Evolutionary conservation across 2,329 filamentous ascomycete species (phyloP).

Genomic region (Talaromyces amestolkiae): DNA sequence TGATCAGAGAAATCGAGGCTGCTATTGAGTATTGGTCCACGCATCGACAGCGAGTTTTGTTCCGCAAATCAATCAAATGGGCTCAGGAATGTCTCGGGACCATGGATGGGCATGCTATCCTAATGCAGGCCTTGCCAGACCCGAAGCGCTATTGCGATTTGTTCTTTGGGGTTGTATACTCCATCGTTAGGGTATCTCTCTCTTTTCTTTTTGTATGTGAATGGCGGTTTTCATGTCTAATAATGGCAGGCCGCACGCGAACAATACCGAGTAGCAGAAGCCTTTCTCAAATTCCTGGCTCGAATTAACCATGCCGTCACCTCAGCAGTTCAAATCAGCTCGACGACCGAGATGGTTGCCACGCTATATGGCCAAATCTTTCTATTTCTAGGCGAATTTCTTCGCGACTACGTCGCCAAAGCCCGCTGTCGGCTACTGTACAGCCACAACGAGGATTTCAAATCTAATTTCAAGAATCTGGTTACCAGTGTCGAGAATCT

Average conservation of each 20-base stretch:
- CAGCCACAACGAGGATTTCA: constrained; percentile 36
- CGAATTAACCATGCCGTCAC: constrained; percentile 34
- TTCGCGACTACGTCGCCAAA: constrained; percentile 38
- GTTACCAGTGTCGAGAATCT: constrained; percentile 31
- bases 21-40: constrained; percentile 32
- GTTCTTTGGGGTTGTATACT: constrained; percentile 37
- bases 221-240: neutral
- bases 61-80: constrained; percentile 27
- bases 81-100: constrained; percentile 32
- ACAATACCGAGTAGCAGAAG: constrained; percentile 37
- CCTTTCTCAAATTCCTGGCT: constrained; percentile 32
- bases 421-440: constrained; percentile 36
- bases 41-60: constrained; percentile 27
- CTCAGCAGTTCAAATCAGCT: constrained; percentile 18
- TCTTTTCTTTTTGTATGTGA: neutral
- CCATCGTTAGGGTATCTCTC: constrained; percentile 33
- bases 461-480: constrained; percentile 34
- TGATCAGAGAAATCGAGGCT: constrained; percentile 28
- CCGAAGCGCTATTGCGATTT: constrained; percentile 31
- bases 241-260: constrained; percentile 32
- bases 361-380: constrained; percentile 37
- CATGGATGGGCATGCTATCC: constrained; percentile 28
- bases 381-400: constrained; percentile 38
- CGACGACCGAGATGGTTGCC: constrained; percentile 21
- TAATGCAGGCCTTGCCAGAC: constrained; percentile 30